A percentile compares a stretch with the other conserved stretches of the same genome.
phyloP scores from a whole-genome alignment of 2,329 filamentous ascomycete species.

The Aphanoascus verrucosus region DNA sequence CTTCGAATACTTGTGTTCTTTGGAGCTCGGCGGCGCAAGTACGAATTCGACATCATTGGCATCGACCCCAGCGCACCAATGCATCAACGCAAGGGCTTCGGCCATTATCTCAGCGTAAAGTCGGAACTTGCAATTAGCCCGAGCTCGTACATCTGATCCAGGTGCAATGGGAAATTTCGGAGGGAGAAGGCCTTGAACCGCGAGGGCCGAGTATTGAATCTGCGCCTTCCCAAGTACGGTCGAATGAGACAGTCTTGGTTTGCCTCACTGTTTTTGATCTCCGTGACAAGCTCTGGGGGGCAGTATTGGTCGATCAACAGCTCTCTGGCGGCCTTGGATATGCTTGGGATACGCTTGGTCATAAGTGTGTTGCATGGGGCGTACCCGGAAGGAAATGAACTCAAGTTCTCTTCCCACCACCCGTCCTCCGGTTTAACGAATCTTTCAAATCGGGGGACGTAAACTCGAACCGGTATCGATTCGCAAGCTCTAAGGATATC shows the following conservation, averaged over 20 bases:
- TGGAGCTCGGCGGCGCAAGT: slow-evolving; percentile 24
- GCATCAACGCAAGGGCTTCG: slow-evolving; percentile 40
- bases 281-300: slow-evolving; percentile 16
- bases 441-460: slow-evolving; percentile 20
- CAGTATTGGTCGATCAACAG: slow-evolving; percentile 29
- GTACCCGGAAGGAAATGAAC: slow-evolving; percentile 22
- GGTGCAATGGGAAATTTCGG: slow-evolving; percentile 41
- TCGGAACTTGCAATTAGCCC: slow-evolving; percentile 20
- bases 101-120: slow-evolving; percentile 40
- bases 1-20: neutral
- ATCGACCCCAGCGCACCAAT: slow-evolving; percentile 42
- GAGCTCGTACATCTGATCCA: slow-evolving; percentile 42
- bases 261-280: slow-evolving; percentile 24
- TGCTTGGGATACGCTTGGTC: slow-evolving; percentile 29
- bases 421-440: slow-evolving; percentile 18
- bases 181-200: slow-evolving; percentile 29
- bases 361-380: slow-evolving; percentile 28
- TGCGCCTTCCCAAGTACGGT: slow-evolving; percentile 38
- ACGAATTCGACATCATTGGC: slow-evolving; percentile 49
- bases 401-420: slow-evolving; percentile 24
- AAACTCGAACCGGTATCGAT: slow-evolving; percentile 13
- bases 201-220: slow-evolving; percentile 16
- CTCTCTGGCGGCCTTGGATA: slow-evolving; percentile 21
- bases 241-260: slow-evolving; percentile 43
- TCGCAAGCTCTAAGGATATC: slow-evolving; percentile 16